Evolutionary conservation across 2,329 filamentous ascomycete genomes (phyloP).

Genomic region (Falciphora oryzae): DNA sequence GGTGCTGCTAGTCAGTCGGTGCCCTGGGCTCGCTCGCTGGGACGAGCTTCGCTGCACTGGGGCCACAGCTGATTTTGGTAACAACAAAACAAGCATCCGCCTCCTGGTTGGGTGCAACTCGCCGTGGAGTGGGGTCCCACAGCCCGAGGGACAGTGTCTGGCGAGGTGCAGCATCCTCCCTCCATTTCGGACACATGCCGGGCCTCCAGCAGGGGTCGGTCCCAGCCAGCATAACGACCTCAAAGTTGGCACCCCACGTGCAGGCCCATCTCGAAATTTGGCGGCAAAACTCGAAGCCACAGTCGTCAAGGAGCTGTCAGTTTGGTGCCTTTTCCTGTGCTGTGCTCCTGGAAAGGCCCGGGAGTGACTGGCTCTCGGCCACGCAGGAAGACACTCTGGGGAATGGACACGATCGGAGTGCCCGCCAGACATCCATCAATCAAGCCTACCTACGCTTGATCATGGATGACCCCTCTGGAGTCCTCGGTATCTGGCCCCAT

Average conservation of each 20-base stretch:
- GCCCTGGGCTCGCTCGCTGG: conserved; percentile 1
- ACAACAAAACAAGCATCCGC: not conserved
- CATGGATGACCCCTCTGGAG: not conserved
- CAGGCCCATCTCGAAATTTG: conserved; percentile 1
- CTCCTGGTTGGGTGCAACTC: not conserved
- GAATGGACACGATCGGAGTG: not conserved
- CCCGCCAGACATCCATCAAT: not conserved
- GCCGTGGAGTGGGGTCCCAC: not conserved
- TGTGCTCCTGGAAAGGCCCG: not conserved
- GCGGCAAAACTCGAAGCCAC: not conserved
- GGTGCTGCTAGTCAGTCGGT: not conserved
- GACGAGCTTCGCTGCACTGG: not conserved
- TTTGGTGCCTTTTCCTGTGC: not conserved
- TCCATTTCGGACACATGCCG: conserved; percentile 5
- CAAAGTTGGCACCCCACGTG: conserved; percentile 1
- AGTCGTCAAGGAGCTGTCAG: not conserved
- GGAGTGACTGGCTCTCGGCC: too few species aligned
- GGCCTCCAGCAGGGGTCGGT: not conserved
- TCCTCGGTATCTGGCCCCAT: not conserved
- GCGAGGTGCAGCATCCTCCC: not conserved
- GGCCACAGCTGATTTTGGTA: not conserved
- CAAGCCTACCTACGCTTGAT: not conserved
- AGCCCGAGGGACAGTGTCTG: not conserved
- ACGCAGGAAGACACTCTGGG: not conserved
- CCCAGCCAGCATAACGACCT: not conserved